Conservation (phyloP, 2,329 filamentous ascomycete species). For the Pseudogymnoascus verrucosus region DNA sequence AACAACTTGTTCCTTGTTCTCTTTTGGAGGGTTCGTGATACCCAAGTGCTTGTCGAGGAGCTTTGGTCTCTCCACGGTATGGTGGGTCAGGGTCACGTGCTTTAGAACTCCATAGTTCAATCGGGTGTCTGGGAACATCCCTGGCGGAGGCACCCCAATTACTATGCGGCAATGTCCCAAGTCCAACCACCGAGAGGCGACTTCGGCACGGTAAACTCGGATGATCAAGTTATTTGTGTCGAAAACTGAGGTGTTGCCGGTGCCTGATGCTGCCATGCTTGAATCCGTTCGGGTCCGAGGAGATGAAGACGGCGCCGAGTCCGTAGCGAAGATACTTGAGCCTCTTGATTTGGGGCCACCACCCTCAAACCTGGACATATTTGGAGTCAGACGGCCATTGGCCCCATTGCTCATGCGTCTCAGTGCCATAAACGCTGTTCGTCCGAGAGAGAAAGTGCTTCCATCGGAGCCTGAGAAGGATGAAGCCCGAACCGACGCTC, state of each 20-base stretch:
- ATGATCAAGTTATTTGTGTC: constrained; percentile 78
- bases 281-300: constrained; percentile 23
- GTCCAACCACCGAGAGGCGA: constrained; percentile 78
- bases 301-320: constrained; percentile 21
- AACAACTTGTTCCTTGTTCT: constrained; percentile 37
- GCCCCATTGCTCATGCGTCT: constrained; percentile 65
- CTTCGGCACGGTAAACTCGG: constrained; percentile 72
- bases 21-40: not conserved
- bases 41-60: not conserved
- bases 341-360: constrained; percentile 25
- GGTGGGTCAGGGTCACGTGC: constrained; percentile 62
- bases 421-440: constrained; percentile 65
- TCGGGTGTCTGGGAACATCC: constrained; percentile 49
- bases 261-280: constrained; percentile 21
- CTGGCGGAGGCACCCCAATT: constrained; percentile 66
- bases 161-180: constrained; percentile 77
- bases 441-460: constrained; percentile 67
- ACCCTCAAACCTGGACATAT: constrained; percentile 31
- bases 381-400: constrained; percentile 28
- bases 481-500: constrained; percentile 52
- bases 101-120: constrained; percentile 68
- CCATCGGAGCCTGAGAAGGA: constrained; percentile 55
- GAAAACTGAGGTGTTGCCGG: constrained; percentile 44
- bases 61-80: constrained; percentile 51
- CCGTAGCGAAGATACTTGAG: constrained; percentile 52